These are phyloP conservation scores for Penicillium egyptiacum DNA, from an alignment of 495 filamentous ascomycete genomes.

Conservation along the genomic window DNA sequence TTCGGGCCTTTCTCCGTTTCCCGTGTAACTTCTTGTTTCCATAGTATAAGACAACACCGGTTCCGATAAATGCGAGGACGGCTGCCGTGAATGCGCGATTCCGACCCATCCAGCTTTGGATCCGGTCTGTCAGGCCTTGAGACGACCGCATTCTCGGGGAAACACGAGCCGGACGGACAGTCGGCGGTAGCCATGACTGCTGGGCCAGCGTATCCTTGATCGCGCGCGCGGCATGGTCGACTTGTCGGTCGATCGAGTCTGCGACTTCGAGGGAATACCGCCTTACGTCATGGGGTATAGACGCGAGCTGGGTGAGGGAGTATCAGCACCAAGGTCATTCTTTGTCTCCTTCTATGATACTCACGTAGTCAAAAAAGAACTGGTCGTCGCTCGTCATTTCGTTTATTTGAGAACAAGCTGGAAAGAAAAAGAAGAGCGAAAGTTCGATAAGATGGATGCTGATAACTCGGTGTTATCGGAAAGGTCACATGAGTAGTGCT, in stretches of 20 bases:
- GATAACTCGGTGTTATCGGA: constrained; percentile 18
- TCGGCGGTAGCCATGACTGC: constrained; percentile 68
- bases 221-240: constrained; percentile 64
- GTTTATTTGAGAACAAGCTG: constrained; percentile 20
- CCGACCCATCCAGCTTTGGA: constrained; percentile 61
- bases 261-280: constrained; percentile 64
- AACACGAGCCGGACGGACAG: constrained; percentile 56
- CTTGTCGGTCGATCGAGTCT: constrained; percentile 72
- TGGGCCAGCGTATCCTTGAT: constrained; percentile 63
- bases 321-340: constrained; percentile 11
- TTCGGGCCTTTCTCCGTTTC: constrained; percentile 70
- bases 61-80: constrained; percentile 65
- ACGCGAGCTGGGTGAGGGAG: constrained; percentile 59
- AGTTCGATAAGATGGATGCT: constrained; percentile 23
- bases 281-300: constrained; percentile 68
- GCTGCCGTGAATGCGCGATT: constrained; percentile 71
- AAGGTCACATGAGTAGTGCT: constrained; percentile 22
- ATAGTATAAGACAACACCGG: constrained; percentile 64
- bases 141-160: constrained; percentile 43
- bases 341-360: constrained; percentile 8
- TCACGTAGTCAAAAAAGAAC: constrained; percentile 52
- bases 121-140: constrained; percentile 40
- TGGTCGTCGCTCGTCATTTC: constrained; percentile 54
- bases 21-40: constrained; percentile 57
- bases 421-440: constrained; percentile 11